Evolutionary conservation across 1,139 yeast genomes (phyloP).

Genomic region (Keqinozyma sinolaborantium): DNA sequence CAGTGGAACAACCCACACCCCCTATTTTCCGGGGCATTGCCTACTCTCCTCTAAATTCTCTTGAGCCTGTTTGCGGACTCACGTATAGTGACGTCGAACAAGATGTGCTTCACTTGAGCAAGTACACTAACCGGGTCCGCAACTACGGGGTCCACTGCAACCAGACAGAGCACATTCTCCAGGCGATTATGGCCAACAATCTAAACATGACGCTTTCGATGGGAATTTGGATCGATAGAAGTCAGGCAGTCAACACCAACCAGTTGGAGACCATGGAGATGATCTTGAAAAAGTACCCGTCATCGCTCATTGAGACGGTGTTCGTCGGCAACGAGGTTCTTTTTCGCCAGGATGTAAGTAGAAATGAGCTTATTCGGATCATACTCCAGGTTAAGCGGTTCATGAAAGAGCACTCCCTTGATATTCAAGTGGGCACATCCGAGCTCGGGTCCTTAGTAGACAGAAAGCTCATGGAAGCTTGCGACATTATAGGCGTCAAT

Average conservation of each 20-base stretch:
- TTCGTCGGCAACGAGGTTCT: conserved; percentile 64
- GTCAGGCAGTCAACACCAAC: conserved; percentile 33
- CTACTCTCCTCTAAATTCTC: conserved; percentile 53
- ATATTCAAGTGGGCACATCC: conserved; percentile 53
- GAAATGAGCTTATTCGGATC: conserved; percentile 33
- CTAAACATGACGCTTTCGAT: conserved; percentile 56
- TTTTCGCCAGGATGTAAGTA: conserved; percentile 48
- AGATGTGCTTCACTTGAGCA: conserved; percentile 56
- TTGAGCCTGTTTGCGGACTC: conserved; percentile 52
- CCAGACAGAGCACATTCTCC: conserved; percentile 51
- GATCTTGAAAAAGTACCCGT: conserved; percentile 43
- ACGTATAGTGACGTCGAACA: conserved; percentile 44
- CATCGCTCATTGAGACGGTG: conserved; percentile 45
- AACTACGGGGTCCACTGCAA: conserved; percentile 64
- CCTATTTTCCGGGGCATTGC: conserved; percentile 53
- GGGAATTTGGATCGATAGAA: conserved; percentile 61
- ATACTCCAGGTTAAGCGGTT: conserved; percentile 40
- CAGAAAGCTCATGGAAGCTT: conserved; percentile 28
- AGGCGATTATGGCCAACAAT: conserved; percentile 47
- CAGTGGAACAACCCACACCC: conserved; percentile 1
- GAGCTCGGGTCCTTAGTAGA: conserved; percentile 48
- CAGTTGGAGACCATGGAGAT: conserved; percentile 45
- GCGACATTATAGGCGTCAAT: conserved; percentile 63
- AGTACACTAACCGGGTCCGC: conserved; percentile 53
- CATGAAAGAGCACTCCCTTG: conserved; percentile 28